Evolutionary conservation across 495 filamentous ascomycete species (phyloP), one percentile per base, ranked within the genome.

Genomic region (Talaromyces nanjingensis): DNA sequence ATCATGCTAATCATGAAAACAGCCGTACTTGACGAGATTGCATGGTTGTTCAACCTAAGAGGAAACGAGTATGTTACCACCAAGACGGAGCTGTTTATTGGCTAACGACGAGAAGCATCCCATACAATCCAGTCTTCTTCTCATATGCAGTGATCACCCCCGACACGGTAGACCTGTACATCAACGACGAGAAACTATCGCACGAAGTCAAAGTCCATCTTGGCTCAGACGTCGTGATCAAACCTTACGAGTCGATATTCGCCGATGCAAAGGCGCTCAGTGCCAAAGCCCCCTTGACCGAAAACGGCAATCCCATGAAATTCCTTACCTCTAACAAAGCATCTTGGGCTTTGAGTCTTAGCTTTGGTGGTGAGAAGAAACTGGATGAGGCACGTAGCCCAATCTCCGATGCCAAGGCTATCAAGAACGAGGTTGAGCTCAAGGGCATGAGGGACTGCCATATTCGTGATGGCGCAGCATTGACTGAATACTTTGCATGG

Each of bases 51-150:
- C 75, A 99, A 99, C 76, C 76, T 99, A 52, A 86, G 96, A 72
- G 96, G 96, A 71, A 96, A 81, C 75, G 96, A 99, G 87, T 89
- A 76, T 71, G 86, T 64, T 8, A 59, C 4, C 9, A 29, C 4
- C 7, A 31, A 60, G 18, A 11, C 8, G 2, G 6, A n/a, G 16
- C 52, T 20, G 4, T 33, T 14, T 14, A 33, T 6, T 29, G 6
- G 42, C 70, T 76, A 55, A 73, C 54, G n/a, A 63, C 8, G 22
- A n/a, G 12, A 59, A 89, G 87, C 73, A 99, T 99, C 69, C 90
- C 91, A 2, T 99, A 96, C 78, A 99, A 99, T 70, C 96, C 96
- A 0, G 96, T 99, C 37, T 99, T 98, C 80, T 97, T 97, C 79
- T 96, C 96, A 27, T 99, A 97, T 71, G 92, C 92, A 47, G 82